Evolutionary conservation across 768 basidiomycete species (phyloP).

Genomic region (Thelephora aurantiotincta): DNA sequence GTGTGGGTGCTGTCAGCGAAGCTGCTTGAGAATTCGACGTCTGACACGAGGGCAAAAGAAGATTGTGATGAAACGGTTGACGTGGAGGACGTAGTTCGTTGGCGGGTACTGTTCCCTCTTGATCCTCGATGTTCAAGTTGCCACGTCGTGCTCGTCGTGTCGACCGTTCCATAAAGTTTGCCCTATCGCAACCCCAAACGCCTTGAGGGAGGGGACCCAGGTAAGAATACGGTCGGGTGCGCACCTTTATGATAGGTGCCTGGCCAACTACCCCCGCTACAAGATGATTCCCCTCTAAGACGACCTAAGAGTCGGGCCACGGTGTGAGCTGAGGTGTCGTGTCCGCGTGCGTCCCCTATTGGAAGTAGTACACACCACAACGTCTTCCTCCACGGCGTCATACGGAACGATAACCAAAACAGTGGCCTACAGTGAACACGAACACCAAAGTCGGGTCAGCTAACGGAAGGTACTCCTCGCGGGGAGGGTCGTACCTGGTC

Average conservation of each 20-base stretch:
- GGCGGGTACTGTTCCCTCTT: slow-evolving; percentile 35
- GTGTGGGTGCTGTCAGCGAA: slow-evolving; percentile 59
- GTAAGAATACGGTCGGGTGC: slow-evolving; percentile 6
- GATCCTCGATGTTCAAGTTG: slow-evolving; percentile 60
- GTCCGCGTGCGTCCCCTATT: background rate
- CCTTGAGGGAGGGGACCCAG: background rate
- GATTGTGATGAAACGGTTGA: slow-evolving; percentile 70
- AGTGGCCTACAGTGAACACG: slow-evolving; percentile 41
- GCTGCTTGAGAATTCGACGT: slow-evolving; percentile 73
- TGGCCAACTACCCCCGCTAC: slow-evolving; percentile 63
- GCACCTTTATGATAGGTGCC: slow-evolving; percentile 59
- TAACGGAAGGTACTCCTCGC: background rate
- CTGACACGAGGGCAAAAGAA: slow-evolving; percentile 73
- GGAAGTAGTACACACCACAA: slow-evolving; percentile 33
- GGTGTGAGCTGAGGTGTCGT: slow-evolving; percentile 1
- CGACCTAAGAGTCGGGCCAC: slow-evolving; percentile 29
- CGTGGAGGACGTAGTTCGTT: slow-evolving; percentile 61
- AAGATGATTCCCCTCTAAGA: slow-evolving; percentile 57
- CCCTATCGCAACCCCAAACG: slow-evolving; percentile 31
- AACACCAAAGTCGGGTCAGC: slow-evolving; percentile 10
- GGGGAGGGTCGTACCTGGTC: slow-evolving; percentile 49
- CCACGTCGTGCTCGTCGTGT: slow-evolving; percentile 57
- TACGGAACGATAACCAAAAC: slow-evolving; percentile 63
- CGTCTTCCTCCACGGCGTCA: slow-evolving; percentile 55
- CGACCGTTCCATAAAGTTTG: slow-evolving; percentile 55